Conservation (phyloP, 1,284 basidiomycete genomes). For the Pterulicium gracile region DNA sequence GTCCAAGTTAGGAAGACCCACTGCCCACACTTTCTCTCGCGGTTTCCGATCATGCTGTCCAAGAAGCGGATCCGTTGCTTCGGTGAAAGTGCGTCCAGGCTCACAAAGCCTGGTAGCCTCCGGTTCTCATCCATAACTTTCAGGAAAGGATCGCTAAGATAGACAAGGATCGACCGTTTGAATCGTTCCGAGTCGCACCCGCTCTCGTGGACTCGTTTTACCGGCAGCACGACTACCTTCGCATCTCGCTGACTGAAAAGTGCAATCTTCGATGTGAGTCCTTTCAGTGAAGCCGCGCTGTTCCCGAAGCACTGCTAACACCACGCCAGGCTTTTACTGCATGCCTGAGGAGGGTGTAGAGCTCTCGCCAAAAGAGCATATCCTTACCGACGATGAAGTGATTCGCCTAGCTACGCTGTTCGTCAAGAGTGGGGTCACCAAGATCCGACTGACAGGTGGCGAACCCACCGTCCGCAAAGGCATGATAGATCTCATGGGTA, state of each 20-base stretch:
- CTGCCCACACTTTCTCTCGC: neutral
- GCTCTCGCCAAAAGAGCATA: slow-evolving; percentile 56
- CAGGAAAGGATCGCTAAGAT: slow-evolving; percentile 43
- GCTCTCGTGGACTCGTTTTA: slow-evolving; percentile 58
- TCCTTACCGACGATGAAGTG: slow-evolving; percentile 71
- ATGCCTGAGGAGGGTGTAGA: slow-evolving; percentile 81
- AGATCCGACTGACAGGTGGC: slow-evolving; percentile 82
- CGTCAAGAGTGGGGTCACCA: slow-evolving; percentile 73
- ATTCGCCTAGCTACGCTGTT: slow-evolving; percentile 69
- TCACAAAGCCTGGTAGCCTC: neutral
- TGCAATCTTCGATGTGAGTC: slow-evolving; percentile 78
- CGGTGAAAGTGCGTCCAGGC: neutral
- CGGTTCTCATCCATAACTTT: neutral
- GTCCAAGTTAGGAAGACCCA: neutral
- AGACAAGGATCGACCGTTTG: slow-evolving; percentile 35
- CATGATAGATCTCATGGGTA: slow-evolving; percentile 64
- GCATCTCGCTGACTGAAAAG: slow-evolving; percentile 78
- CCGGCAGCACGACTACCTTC: slow-evolving; percentile 71
- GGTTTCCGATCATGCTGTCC: neutral
- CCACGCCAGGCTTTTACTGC: slow-evolving; percentile 68
- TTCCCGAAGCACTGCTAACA: neutral
- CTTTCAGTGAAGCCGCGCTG: neutral
- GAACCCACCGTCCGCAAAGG: slow-evolving; percentile 81
- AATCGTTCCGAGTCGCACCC: slow-evolving; percentile 17
- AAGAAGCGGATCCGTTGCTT: neutral